A percentile compares a stretch with the other conserved stretches of the same genome.
These are phyloP conservation scores for Mallotus japonicus DNA, from an alignment of 441 rosid species.

Conservation along the genomic window DNA sequence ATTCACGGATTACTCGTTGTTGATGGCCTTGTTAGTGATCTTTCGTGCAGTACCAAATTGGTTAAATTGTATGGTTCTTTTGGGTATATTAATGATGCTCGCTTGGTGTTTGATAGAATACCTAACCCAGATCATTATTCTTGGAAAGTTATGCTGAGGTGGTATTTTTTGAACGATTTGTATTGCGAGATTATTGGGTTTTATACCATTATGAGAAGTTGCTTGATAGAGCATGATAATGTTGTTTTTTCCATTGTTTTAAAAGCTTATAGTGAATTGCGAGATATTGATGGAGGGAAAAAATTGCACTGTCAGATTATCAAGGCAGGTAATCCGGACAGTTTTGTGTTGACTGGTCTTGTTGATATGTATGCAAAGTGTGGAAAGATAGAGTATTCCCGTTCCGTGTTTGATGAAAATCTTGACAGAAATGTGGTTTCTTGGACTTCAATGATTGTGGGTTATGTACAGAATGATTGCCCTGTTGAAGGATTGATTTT, in stretches of 20 bases:
- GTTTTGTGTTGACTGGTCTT: slow-evolving; percentile 53
- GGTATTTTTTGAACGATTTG: slow-evolving; percentile 48
- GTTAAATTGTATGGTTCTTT: slow-evolving; percentile 56
- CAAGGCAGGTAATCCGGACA: slow-evolving; percentile 46
- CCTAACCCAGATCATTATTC: slow-evolving; percentile 52
- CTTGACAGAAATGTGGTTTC: slow-evolving; percentile 46
- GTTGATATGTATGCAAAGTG: slow-evolving; percentile 57
- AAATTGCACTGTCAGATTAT: slow-evolving; percentile 49
- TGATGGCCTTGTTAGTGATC: slow-evolving; percentile 44
- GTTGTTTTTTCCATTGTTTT: slow-evolving; percentile 50
- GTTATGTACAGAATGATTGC: slow-evolving; percentile 49
- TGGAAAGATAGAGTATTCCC: slow-evolving; percentile 38
- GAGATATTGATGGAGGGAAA: slow-evolving; percentile 40
- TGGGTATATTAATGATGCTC: slow-evolving; percentile 51
- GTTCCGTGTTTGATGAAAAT: slow-evolving; percentile 38
- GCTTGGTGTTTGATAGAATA: slow-evolving; percentile 49
- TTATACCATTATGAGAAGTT: slow-evolving; percentile 40
- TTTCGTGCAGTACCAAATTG: slow-evolving; percentile 54
- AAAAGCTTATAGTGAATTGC: slow-evolving; percentile 53
- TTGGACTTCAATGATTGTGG: slow-evolving; percentile 60
- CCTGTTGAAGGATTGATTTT: slow-evolving; percentile 45
- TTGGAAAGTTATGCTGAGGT: slow-evolving; percentile 61
- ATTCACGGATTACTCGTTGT: slow-evolving; percentile 44
- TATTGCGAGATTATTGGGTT: slow-evolving; percentile 36
- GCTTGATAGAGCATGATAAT: slow-evolving; percentile 40